Evolutionary conservation across 2,329 filamentous ascomycete species (phyloP).

Genomic region (Curvularia sp.): DNA sequence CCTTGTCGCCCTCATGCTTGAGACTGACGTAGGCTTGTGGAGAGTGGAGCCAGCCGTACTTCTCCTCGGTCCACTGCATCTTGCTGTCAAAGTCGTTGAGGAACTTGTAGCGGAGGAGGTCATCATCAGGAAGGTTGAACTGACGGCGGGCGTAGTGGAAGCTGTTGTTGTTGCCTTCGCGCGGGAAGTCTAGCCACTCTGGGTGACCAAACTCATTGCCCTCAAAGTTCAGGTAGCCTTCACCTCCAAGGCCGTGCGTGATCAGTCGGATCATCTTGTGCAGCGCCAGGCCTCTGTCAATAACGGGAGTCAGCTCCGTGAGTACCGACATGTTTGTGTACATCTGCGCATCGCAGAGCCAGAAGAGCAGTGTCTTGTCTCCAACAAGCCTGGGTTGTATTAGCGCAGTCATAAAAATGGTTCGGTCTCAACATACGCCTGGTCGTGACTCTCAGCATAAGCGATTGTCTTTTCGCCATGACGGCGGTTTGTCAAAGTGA

Average conservation of each 20-base stretch:
- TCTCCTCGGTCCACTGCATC: constrained; percentile 88
- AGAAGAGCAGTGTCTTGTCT: constrained; percentile 97
- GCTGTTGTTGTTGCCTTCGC: constrained; percentile 88
- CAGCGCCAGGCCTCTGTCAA: constrained; percentile 87
- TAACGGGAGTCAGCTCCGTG: constrained; percentile 82
- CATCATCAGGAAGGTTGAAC: constrained; percentile 88
- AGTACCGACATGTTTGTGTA: constrained; percentile 97
- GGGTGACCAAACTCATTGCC: constrained; percentile 99
- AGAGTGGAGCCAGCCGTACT: constrained; percentile 88
- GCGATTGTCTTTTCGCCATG: constrained; percentile 98
- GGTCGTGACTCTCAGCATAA: constrained; percentile 96
- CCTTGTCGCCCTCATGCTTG: constrained; percentile 93
- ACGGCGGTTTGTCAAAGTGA: constrained; percentile 88
- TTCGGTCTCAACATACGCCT: constrained; percentile 73
- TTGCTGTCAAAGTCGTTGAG: constrained; percentile 91
- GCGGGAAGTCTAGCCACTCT: constrained; percentile 98
- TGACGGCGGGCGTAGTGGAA: constrained; percentile 95
- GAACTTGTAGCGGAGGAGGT: constrained; percentile 83
- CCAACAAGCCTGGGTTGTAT: constrained; percentile 76
- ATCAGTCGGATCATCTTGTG: constrained; percentile 98
- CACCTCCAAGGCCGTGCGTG: constrained; percentile 88
- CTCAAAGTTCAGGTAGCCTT: constrained; percentile 98
- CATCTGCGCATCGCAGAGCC: constrained; percentile 94
- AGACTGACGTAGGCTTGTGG: constrained; percentile 90
- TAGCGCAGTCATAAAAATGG: constrained; percentile 11